Conservation (phyloP, 495 filamentous ascomycete species). For the Penicillium taxi region DNA sequence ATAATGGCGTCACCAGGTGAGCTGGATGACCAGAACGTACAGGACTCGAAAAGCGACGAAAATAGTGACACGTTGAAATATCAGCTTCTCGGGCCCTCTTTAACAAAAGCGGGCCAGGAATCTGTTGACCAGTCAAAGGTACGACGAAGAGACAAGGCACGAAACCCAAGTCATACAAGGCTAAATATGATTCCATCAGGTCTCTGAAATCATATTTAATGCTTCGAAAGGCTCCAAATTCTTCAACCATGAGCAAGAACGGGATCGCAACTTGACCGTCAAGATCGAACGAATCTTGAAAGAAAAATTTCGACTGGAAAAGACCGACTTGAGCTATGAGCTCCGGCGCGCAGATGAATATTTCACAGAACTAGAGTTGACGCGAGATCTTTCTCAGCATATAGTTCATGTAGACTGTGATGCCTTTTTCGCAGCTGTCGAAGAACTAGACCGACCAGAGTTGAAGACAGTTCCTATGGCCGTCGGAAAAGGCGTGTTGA, state of each 20-base stretch:
- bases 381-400: conserved; percentile 73
- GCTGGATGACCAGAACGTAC: conserved; percentile 9
- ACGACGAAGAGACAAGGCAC: no score
- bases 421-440: conserved; percentile 94
- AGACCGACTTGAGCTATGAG: conserved; percentile 63
- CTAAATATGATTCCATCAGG: conserved; percentile 39
- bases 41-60: background rate
- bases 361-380: conserved; percentile 67
- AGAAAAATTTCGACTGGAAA: conserved; percentile 69
- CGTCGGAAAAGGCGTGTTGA: conserved; percentile 85
- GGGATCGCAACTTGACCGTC: conserved; percentile 72
- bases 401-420: conserved; percentile 96
- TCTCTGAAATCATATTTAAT: conserved; percentile 96
- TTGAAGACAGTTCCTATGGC: conserved; percentile 86
- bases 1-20: conserved; percentile 22
- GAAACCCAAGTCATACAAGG: no score
- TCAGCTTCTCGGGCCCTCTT: conserved; percentile 77
- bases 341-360: conserved; percentile 72
- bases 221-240: conserved; percentile 95
- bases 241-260: conserved; percentile 83
- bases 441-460: conserved; percentile 85
- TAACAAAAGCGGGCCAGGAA: conserved; percentile 93
- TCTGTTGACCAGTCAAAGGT: conserved; percentile 86
- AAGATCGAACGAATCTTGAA: conserved; percentile 78
- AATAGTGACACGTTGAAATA: conserved; percentile 55